Percentiles rank a stretch among this genome's conserved stretches.
These are phyloP conservation scores for Citrullus colocynthis DNA, from an alignment of 306 rosid species.

Conservation along the genomic window DNA sequence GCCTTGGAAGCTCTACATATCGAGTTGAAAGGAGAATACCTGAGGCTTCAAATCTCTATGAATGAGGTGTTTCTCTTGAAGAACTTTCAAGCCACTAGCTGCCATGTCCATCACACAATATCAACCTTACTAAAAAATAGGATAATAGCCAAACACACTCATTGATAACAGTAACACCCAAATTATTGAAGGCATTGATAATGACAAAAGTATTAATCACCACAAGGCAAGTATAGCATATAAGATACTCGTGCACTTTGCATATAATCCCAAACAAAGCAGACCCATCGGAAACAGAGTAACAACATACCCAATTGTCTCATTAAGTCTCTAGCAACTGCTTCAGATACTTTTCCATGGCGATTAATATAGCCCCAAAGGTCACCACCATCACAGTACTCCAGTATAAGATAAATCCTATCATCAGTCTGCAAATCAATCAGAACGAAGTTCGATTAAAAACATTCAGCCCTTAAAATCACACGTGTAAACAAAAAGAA, in stretches of 20 bases:
- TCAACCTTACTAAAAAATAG: background rate
- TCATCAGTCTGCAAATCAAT: conserved; percentile 49
- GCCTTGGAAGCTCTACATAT: conserved; percentile 79
- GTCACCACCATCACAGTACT: conserved; percentile 93
- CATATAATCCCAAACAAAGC: background rate
- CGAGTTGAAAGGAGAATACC: conserved; percentile 28
- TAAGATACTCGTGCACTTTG: background rate
- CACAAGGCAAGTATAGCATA: background rate
- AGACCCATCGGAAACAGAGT: background rate
- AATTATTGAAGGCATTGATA: background rate
- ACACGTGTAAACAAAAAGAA: background rate
- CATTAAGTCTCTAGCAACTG: conserved; percentile 76
- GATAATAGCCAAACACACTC: background rate
- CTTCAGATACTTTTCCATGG: conserved; percentile 60
- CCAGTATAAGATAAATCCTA: conserved; percentile 82
- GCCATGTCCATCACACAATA: conserved; percentile 15
- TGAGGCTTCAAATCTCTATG: conserved; percentile 96
- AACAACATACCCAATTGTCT: conserved; percentile 58
- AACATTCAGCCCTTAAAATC: background rate
- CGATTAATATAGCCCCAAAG: conserved; percentile 50
- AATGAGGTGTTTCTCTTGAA: conserved; percentile 82
- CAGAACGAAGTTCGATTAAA: background rate
- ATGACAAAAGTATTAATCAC: background rate
- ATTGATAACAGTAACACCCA: background rate
- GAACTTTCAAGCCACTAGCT: conserved; percentile 80